Evolutionary conservation across 2,329 filamentous ascomycete genomes (phyloP).

Genomic region (Beauveria caledonica): DNA sequence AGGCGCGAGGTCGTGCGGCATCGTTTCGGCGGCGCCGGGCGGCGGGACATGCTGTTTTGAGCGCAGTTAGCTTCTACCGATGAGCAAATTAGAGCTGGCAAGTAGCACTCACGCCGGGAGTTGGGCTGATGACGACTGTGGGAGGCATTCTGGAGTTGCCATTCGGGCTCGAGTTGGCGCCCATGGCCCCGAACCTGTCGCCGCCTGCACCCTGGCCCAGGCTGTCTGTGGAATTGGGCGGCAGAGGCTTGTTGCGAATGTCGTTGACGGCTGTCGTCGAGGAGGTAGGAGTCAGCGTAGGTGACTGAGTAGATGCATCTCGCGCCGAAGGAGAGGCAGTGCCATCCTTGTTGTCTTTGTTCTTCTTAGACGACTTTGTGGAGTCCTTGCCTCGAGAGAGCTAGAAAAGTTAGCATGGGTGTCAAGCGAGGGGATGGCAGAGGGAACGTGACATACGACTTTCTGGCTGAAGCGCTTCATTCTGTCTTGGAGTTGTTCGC

Average conservation of each 20-base stretch:
- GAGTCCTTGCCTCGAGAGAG: constrained; percentile 84
- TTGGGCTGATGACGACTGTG: constrained; percentile 90
- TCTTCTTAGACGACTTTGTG: constrained; percentile 75
- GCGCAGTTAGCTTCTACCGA: neutral
- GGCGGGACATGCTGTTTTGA: constrained; percentile 73
- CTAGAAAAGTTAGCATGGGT: constrained; percentile 38
- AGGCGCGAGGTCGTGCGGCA: constrained; percentile 93
- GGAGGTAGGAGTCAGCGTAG: constrained; percentile 70
- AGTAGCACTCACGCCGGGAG: constrained; percentile 63
- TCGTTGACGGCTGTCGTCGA: constrained; percentile 85
- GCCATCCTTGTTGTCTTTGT: constrained; percentile 65
- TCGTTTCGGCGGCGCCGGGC: constrained; percentile 89
- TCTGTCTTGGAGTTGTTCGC: constrained; percentile 34
- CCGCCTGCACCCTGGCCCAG: constrained; percentile 23
- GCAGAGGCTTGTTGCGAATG: constrained; percentile 71
- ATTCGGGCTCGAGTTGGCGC: constrained; percentile 28
- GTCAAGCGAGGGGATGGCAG: constrained; percentile 10
- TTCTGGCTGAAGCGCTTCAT: constrained; percentile 98
- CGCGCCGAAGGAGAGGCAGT: constrained; percentile 67
- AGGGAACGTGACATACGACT: constrained; percentile 61
- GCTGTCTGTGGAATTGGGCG: constrained; percentile 43
- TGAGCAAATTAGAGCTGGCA: constrained; percentile 1
- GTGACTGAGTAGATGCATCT: constrained; percentile 49
- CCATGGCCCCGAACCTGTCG: constrained; percentile 35
- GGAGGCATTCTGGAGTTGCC: constrained; percentile 53